These are phyloP conservation scores for Rhodotorula paludigena DNA, from an alignment of 768 basidiomycete genomes.

Conservation along the genomic window DNA sequence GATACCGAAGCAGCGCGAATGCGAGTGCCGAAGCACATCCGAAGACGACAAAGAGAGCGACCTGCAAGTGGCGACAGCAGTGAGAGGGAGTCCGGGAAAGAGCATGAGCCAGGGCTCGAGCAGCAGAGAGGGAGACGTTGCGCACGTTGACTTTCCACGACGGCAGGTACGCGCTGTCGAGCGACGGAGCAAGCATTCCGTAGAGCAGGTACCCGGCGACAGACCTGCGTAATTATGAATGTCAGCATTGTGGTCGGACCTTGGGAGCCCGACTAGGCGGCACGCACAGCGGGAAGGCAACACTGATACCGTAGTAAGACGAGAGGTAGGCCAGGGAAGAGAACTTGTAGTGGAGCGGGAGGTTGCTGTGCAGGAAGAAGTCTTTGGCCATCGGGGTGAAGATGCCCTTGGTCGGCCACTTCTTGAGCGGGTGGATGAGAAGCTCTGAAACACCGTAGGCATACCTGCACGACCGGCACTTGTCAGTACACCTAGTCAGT, in stretches of 20 bases:
- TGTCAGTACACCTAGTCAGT: not conserved
- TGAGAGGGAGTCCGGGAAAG: no score
- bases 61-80: no score
- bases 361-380: conserved; percentile 50
- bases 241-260: no score
- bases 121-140: not conserved
- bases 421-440: conserved; percentile 73
- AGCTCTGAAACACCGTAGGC: conserved; percentile 50
- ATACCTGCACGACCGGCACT: not conserved
- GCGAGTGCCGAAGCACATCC: conserved; percentile 24
- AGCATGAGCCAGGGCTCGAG: not conserved
- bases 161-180: conserved; percentile 24
- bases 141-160: conserved; percentile 30
- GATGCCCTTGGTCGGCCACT: conserved; percentile 74
- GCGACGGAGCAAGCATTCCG: conserved; percentile 17
- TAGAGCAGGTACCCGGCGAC: conserved; percentile 21
- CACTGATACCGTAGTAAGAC: conserved; percentile 45
- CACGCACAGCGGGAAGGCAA: conserved; percentile 19
- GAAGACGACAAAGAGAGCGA: conserved; percentile 27
- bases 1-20: conserved; percentile 19
- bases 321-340: conserved; percentile 54
- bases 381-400: conserved; percentile 55
- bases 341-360: conserved; percentile 52
- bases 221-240: not conserved
- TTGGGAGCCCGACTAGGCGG: not conserved